A percentile compares a stretch with the other conserved stretches of the same genome.
These are phyloP conservation scores for Rusavskia elegans DNA, from an alignment of 495 filamentous ascomycete genomes.

Conservation along the genomic window DNA sequence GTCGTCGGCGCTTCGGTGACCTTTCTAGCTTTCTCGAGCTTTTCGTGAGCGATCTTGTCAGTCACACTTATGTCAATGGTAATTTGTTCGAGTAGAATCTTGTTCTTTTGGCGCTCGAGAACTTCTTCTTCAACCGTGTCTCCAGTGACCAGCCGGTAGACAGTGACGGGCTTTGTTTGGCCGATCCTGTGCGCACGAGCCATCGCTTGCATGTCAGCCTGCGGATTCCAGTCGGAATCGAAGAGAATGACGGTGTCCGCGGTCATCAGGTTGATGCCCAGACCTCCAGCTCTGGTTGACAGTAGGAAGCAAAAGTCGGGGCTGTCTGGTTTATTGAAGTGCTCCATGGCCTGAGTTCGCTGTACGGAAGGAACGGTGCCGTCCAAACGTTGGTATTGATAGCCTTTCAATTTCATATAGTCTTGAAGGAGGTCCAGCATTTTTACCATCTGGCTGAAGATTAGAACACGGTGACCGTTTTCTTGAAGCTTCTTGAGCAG, in stretches of 20 bases:
- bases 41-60: slow-evolving; percentile 56
- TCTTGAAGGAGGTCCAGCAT: slow-evolving; percentile 94
- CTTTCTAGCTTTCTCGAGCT: slow-evolving; percentile 45
- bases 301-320: slow-evolving; percentile 92
- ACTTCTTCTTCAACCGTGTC: slow-evolving; percentile 98
- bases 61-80: slow-evolving; percentile 95
- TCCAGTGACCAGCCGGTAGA: slow-evolving; percentile 90
- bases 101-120: slow-evolving; percentile 87
- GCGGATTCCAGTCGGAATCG: slow-evolving; percentile 98
- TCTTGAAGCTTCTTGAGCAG: slow-evolving; percentile 78
- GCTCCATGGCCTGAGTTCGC: slow-evolving; percentile 83
- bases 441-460: slow-evolving; percentile 99
- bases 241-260: slow-evolving; percentile 97
- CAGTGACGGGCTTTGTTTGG: slow-evolving; percentile 85
- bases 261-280: slow-evolving; percentile 98
- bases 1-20: slow-evolving; percentile 57
- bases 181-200: slow-evolving; percentile 94
- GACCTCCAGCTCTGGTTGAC: slow-evolving; percentile 85
- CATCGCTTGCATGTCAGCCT: slow-evolving; percentile 97
- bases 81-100: slow-evolving; percentile 94
- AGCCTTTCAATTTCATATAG: slow-evolving; percentile 76
- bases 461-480: slow-evolving; percentile 87
- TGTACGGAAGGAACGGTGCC: slow-evolving; percentile 79
- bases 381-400: slow-evolving; percentile 85
- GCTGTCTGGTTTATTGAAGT: slow-evolving; percentile 90